phyloP scores from a whole-genome alignment of 345 rosid species.

The Excoecaria agallocha region DNA sequence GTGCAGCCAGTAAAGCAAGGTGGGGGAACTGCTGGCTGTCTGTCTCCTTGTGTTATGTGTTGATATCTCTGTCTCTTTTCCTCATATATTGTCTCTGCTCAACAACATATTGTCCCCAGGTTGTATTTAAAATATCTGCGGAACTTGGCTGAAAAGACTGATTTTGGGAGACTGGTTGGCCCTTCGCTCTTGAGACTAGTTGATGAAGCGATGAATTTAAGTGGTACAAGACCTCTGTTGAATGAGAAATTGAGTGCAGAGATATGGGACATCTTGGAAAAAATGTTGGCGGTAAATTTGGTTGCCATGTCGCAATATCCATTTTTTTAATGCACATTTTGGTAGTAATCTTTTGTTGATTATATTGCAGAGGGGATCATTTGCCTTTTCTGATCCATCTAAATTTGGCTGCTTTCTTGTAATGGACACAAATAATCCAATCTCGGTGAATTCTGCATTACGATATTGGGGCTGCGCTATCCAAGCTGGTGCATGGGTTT shows the following conservation, averaged over 20 bases:
- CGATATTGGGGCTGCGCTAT: conserved; percentile 81
- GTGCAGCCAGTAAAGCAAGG: conserved; percentile 75
- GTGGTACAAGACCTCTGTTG: conserved; percentile 42
- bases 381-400: conserved; percentile 20
- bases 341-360: conserved; percentile 12
- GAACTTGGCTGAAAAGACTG: conserved; percentile 80
- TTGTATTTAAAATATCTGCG: conserved; percentile 75
- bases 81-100: not conserved
- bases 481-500: conserved; percentile 72
- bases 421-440: conserved; percentile 60
- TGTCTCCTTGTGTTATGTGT: not conserved
- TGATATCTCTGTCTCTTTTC: not conserved
- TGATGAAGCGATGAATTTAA: conserved; percentile 62
- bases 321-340: not conserved
- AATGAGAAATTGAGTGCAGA: conserved; percentile 55
- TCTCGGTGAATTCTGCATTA: conserved; percentile 61
- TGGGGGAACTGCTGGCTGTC: conserved; percentile 21
- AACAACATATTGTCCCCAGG: conserved; percentile 33
- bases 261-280: conserved; percentile 72
- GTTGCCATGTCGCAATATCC: conserved; percentile 6
- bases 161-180: conserved; percentile 78
- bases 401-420: conserved; percentile 51
- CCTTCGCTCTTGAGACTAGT: conserved; percentile 72
- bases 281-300: conserved; percentile 58
- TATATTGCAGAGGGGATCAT: conserved; percentile 35